Evolutionary conservation across 2,329 filamentous ascomycete species (phyloP), one percentile per base, ranked within the genome.

Genomic region (Monosporascus sp.): DNA sequence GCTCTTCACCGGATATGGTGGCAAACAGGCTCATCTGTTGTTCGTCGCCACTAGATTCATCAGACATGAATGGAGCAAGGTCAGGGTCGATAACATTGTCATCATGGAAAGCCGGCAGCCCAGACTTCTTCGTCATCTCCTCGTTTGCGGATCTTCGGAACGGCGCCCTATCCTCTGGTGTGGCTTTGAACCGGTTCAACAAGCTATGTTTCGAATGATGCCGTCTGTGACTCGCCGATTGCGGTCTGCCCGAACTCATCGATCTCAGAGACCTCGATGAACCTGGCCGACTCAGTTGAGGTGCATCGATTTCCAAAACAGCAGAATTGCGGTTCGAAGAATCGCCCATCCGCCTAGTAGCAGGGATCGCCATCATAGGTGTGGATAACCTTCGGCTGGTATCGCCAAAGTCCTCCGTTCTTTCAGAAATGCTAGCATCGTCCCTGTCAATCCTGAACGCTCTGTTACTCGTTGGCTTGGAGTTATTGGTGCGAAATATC

Each of bases 31-130:
- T 92, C 72, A 92, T 87, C 62, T 95, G 90, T 62, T 95, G 90
- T 60, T 99, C 92, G 63, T 96, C 92, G 38, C 89, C 93, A 63
- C 91, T 97, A 2, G 92, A 96, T 48, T 90, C 91, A 67, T 99
- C 94, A 7, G 94, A 99, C 79, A 99, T 88, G 71, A 95, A 99
- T 36, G 91, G 89, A 5, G 92, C 93, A 51, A 99, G 76, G 65
- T 99, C 94, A 1, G 94, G 94, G 67, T 99, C 94, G 61, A 99
- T 97, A 61, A 99, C 96, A 66, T 94, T 97, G 74, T 99, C 94
- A 66, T 94, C 91, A 68, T 99, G 94, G 63, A 99, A 97, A n/a
- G 91, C 91, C 17, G 92, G 87, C 37, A 96, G 80, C 43, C 85
- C 84, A 7, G 83, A 76, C 58, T 85, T 87, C 58, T 81, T 84